These are phyloP conservation scores for Mangifera indica DNA, from an alignment of 345 rosid species.

Conservation along the genomic window DNA sequence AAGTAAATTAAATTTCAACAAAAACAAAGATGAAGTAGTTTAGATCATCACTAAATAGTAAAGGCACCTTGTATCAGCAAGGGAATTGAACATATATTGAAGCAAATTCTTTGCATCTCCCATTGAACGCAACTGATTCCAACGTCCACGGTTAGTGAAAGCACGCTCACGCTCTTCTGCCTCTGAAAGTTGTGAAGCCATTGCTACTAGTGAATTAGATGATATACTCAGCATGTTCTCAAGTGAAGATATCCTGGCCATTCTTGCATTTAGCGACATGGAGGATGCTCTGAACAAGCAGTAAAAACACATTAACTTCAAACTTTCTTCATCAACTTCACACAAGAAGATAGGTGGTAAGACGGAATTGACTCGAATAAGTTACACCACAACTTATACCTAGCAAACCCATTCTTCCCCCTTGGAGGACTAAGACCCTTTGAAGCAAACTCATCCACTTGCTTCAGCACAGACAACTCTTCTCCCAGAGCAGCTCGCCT, in stretches of 20 bases:
- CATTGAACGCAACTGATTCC: conserved; percentile 98
- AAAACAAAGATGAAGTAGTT: neutral
- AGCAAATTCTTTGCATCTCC: conserved; percentile 96
- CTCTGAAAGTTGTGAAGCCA: conserved; percentile 99
- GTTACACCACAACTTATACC: conserved; percentile 41
- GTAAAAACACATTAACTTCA: conserved; percentile 14
- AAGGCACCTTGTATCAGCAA: conserved; percentile 76
- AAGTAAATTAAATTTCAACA: neutral
- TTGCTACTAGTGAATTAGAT: conserved; percentile 90
- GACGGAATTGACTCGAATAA: neutral
- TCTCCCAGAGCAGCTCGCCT: conserved; percentile 96
- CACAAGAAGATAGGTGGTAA: neutral
- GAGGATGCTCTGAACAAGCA: conserved; percentile 75
- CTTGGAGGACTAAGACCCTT: conserved; percentile 94
- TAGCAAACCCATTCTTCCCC: conserved; percentile 86
- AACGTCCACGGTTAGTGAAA: conserved; percentile 87
- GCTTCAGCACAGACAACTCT: conserved; percentile 83
- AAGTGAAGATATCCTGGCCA: conserved; percentile 86
- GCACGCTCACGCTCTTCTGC: conserved; percentile 96
- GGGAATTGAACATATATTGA: conserved; percentile 88
- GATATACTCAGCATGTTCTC: conserved; percentile 91
- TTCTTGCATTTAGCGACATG: conserved; percentile 88
- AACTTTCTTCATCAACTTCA: conserved; percentile 10
- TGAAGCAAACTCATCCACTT: conserved; percentile 82
- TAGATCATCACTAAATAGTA: conserved; percentile 10